Base-by-base conservation (phyloP, 768 basidiomycete genomes). In the Tylopilus felleus region DNA sequence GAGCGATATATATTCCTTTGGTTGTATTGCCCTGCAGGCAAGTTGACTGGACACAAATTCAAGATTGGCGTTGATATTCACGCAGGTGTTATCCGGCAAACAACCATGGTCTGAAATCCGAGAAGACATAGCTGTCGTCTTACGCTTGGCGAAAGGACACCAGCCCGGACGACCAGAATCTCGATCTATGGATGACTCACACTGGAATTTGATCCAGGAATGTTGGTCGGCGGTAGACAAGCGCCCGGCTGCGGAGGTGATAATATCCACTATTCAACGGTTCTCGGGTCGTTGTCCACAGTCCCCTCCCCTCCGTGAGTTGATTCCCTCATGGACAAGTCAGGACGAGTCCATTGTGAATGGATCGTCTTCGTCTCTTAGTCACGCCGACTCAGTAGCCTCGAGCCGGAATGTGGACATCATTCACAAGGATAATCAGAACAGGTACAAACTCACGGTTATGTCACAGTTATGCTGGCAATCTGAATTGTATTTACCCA, bases 11-110 rank as follows among this genome's bases (percentile, higher is more conserved):
- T 44, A 44, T 10, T 44, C 27, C 4, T 44, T 44, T 19, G 43
- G 28, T 12, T 44, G 28, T 29, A 6, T 44, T 16, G 25, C 17
- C 9, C 25, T 27, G 25, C 42, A 43, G 42, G 25, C 3, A 43
- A 9, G 25, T 7, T n/a, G 1, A 2, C 4, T 43, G 14, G 16
- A 27, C 17, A 17, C 25, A 4, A 1, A 9, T 5, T 12, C 29
- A 12, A 5, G 6, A 14, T 25, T 6, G 5, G 5, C 44, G 7
- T 35, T 44, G 17, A 55, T 14, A 1, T 6, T 8, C 1, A 4
- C 31, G 28, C n/a, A 57, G 47, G 42, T 44, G 2, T 31, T 57
- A 2, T 63, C 61, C 0, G 61, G 61, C 0, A 49, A 47, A 40
- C 22, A 46, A 12, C 57, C 61, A 5, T 60, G 58, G 51, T 52